A percentile compares a stretch with the other conserved stretches of the same genome.
Evolutionary conservation across 306 rosid species (phyloP).

Genomic region (Cucumis cinereus): DNA sequence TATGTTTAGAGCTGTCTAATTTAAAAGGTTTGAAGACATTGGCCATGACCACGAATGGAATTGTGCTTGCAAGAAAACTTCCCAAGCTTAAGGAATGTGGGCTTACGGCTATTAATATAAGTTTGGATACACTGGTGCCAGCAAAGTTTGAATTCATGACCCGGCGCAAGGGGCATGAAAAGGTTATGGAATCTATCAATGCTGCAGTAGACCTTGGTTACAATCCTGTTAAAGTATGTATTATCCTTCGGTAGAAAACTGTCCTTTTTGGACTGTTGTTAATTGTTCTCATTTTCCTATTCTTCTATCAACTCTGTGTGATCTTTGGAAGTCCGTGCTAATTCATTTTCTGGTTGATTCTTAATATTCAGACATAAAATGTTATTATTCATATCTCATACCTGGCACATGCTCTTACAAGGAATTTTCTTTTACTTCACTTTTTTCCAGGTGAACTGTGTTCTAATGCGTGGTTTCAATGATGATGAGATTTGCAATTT

Average conservation of each 20-base stretch:
- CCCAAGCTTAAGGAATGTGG: slow-evolving; percentile 78
- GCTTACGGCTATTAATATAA: slow-evolving; percentile 61
- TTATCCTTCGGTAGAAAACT: background rate
- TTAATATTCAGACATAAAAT: background rate
- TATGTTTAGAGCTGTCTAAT: slow-evolving; percentile 58
- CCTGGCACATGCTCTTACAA: background rate
- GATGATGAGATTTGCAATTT: slow-evolving; percentile 84
- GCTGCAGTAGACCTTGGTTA: slow-evolving; percentile 70
- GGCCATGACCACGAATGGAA: slow-evolving; percentile 81
- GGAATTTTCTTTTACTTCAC: slow-evolving; percentile 5
- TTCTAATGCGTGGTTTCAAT: slow-evolving; percentile 88
- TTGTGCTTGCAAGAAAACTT: slow-evolving; percentile 52
- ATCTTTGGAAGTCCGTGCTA: background rate
- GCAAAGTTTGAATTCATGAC: slow-evolving; percentile 90
- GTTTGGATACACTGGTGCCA: slow-evolving; percentile 76
- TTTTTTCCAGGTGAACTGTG: slow-evolving; percentile 77
- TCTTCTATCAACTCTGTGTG: background rate
- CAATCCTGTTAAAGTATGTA: slow-evolving; percentile 72
- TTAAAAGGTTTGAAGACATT: slow-evolving; percentile 59
- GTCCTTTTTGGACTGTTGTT: background rate
- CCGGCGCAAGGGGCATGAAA: slow-evolving; percentile 77
- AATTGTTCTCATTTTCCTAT: slow-evolving; percentile 1
- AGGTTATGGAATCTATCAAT: slow-evolving; percentile 69
- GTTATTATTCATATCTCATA: background rate
- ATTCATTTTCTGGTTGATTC: background rate